Conservation (phyloP, 768 basidiomycete species). For the Cyclocybe cylindracea region DNA sequence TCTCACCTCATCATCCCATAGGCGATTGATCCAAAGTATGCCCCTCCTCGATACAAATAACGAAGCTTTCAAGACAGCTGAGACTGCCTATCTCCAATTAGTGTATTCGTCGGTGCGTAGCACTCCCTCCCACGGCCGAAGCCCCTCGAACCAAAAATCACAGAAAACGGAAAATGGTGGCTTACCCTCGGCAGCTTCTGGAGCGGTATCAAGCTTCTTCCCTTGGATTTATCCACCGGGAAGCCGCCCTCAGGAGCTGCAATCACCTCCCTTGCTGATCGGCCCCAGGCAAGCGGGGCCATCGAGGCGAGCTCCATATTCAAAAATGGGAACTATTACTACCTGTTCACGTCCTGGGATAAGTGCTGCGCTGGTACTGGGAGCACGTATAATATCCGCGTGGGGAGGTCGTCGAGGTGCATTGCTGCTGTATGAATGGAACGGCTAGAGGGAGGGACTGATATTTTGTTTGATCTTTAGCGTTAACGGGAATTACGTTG, state of each 20-base stretch:
- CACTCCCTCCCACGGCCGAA: neutral
- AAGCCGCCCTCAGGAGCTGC: slow-evolving; percentile 33
- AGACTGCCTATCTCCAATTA: slow-evolving; percentile 9
- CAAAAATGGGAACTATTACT: slow-evolving; percentile 47
- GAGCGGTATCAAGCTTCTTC: slow-evolving; percentile 52
- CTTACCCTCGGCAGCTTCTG: slow-evolving; percentile 57
- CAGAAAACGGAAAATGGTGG: slow-evolving; percentile 45
- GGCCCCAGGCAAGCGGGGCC: slow-evolving; percentile 43
- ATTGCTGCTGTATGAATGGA: slow-evolving; percentile 8
- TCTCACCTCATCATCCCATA: slow-evolving; percentile 12
- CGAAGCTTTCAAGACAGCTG: neutral
- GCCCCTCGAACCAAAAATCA: neutral
- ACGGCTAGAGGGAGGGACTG: neutral
- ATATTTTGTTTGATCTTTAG: slow-evolving; percentile 22
- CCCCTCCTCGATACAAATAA: neutral
- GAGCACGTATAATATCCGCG: slow-evolving; percentile 63
- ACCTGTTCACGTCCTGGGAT: slow-evolving; percentile 60
- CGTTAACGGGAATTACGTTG: slow-evolving; percentile 45
- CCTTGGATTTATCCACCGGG: slow-evolving; percentile 41
- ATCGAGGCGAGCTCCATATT: slow-evolving; percentile 51
- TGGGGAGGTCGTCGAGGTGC: slow-evolving; percentile 48
- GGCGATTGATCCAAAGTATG: slow-evolving; percentile 58
- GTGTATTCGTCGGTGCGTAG: slow-evolving; percentile 30
- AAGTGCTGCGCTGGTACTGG: slow-evolving; percentile 48
- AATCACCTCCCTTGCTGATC: slow-evolving; percentile 45